These are phyloP conservation scores for Pisolithus tinctorius DNA, from an alignment of 768 basidiomycete genomes.

Conservation along the genomic window DNA sequence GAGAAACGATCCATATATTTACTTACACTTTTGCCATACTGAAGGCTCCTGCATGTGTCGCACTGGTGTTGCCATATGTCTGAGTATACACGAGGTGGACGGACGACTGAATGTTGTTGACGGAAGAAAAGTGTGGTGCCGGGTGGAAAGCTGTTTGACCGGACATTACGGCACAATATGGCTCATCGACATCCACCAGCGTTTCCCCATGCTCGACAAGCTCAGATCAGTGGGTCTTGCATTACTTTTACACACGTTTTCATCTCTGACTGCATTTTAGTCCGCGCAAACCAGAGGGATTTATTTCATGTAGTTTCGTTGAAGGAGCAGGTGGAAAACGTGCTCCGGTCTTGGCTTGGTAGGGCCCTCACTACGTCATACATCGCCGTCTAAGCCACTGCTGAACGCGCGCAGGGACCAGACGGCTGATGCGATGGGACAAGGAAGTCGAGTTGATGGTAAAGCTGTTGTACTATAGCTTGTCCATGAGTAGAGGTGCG, in stretches of 20 bases:
- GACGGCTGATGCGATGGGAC: constrained; percentile 76
- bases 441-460: constrained; percentile 68
- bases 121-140: background rate
- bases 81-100: background rate
- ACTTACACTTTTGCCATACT: constrained; percentile 71
- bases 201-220: constrained; percentile 76
- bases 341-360: constrained; percentile 77
- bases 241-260: background rate
- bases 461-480: constrained; percentile 64
- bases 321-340: constrained; percentile 68
- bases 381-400: constrained; percentile 2
- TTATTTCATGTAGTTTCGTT: constrained; percentile 68
- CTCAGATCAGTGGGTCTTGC: constrained; percentile 71
- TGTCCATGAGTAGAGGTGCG: constrained; percentile 71
- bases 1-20: background rate
- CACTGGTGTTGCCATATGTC: constrained; percentile 26
- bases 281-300: constrained; percentile 82
- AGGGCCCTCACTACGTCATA: constrained; percentile 10
- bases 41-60: constrained; percentile 46
- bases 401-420: constrained; percentile 49
- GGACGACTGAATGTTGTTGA: background rate
- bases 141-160: background rate
- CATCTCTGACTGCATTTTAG: constrained; percentile 32
- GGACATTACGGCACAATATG: constrained; percentile 8
- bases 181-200: constrained; percentile 25